Evolutionary conservation across 768 basidiomycete genomes (phyloP).

Genomic region (Nidularia sp.): DNA sequence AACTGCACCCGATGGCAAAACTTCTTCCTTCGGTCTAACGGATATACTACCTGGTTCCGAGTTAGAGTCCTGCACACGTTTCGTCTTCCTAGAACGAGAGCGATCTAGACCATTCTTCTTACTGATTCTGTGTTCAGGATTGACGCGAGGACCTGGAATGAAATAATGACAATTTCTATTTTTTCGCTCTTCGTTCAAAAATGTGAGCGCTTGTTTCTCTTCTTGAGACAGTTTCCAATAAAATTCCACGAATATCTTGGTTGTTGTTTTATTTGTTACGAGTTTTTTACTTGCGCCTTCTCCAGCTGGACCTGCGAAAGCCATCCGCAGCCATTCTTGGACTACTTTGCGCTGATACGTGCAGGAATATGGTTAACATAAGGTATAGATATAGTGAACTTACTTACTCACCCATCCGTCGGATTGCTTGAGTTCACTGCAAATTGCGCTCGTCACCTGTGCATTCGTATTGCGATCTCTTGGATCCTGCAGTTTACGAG

Average conservation of each 20-base stretch:
- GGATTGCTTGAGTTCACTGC: background rate
- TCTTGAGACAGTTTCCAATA: constrained; percentile 11
- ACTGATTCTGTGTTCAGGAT: background rate
- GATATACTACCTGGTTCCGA: too few relatives aligned
- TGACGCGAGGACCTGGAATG: background rate
- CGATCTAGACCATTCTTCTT: background rate
- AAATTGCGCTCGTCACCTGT: background rate
- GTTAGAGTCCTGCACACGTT: too few relatives aligned
- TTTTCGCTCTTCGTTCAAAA: constrained; percentile 4
- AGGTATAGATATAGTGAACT: too few relatives aligned
- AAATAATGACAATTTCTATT: background rate
- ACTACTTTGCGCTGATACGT: too few relatives aligned
- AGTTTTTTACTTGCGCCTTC: background rate
- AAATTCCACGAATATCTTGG: constrained; percentile 10
- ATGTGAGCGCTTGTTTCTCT: constrained; percentile 1
- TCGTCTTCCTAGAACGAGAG: constrained; percentile 1
- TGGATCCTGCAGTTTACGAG: background rate
- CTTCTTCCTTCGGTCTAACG: too few relatives aligned
- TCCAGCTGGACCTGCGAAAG: constrained; percentile 3
- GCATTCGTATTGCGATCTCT: background rate
- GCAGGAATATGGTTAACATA: too few relatives aligned
- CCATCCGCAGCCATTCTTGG: background rate
- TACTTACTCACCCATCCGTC: background rate
- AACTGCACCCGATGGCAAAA: too few relatives aligned
- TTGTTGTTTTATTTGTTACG: background rate